phyloP scores from a whole-genome alignment of 169 alveolate genomes.

The Plasmodium vivax region DNA sequence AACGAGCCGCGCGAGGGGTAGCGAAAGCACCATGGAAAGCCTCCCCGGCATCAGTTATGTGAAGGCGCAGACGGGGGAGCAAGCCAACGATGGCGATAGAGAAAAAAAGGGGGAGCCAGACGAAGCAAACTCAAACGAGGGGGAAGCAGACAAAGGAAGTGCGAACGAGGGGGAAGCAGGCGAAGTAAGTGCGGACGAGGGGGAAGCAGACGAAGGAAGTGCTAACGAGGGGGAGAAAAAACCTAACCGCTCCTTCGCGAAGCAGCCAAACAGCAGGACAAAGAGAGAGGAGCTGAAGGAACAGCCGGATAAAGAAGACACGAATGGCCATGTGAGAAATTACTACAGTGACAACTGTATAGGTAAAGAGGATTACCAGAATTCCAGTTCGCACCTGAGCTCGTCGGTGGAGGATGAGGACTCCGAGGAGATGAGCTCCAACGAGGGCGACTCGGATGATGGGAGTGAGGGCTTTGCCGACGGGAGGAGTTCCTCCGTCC shows the following conservation, averaged over 20 bases:
- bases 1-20: background rate
- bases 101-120: background rate
- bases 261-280: background rate
- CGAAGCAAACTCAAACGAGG: background rate
- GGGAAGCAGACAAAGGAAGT: background rate
- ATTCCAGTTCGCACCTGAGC: slow-evolving; percentile 10
- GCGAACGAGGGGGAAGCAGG: background rate
- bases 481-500: slow-evolving; percentile 10
- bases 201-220: background rate
- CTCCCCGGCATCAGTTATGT: slow-evolving; percentile 1
- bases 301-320: background rate
- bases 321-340: background rate
- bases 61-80: background rate
- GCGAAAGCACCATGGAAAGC: slow-evolving; percentile 41
- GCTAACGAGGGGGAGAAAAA: slow-evolving; percentile 35
- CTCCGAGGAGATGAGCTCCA: slow-evolving; percentile 16
- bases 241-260: background rate
- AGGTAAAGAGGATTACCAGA: slow-evolving; percentile 10
- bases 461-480: slow-evolving; percentile 8
- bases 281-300: background rate
- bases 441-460: slow-evolving; percentile 33
- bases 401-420: slow-evolving; percentile 27
- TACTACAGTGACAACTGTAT: slow-evolving; percentile 61
- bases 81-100: background rate
- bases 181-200: background rate